Conservation (phyloP, 371 early-diverging fungal species). For the Choanephora cucurbitarum region DNA sequence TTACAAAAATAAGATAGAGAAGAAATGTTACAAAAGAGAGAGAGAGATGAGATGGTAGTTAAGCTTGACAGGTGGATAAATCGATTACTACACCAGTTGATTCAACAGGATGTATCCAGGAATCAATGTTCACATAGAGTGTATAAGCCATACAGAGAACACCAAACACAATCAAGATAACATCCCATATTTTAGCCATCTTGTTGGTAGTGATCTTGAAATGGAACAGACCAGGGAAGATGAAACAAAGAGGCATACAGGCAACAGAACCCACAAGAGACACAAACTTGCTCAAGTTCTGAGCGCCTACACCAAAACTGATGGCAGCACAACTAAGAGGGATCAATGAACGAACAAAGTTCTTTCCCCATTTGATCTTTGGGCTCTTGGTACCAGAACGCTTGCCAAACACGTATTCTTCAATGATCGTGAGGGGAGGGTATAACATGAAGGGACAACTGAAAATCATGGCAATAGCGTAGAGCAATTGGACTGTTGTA, state of each 20-base stretch:
- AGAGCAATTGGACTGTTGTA: slow-evolving; percentile 66
- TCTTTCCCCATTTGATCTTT: slow-evolving; percentile 70
- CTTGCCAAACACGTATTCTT: slow-evolving; percentile 48
- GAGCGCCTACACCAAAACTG: slow-evolving; percentile 64
- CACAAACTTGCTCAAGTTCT: slow-evolving; percentile 72
- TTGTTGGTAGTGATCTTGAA: slow-evolving; percentile 46
- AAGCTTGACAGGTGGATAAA: not conserved
- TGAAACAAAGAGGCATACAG: slow-evolving; percentile 46
- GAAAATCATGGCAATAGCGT: slow-evolving; percentile 78
- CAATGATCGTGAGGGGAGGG: slow-evolving; percentile 73
- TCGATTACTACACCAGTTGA: not conserved
- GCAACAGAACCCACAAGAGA: slow-evolving; percentile 53
- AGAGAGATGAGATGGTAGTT: not conserved
- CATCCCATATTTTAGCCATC: slow-evolving; percentile 38
- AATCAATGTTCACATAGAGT: slow-evolving; percentile 33
- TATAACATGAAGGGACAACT: slow-evolving; percentile 79
- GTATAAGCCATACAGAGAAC: slow-evolving; percentile 50
- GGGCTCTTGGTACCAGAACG: slow-evolving; percentile 31
- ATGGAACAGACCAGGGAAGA: slow-evolving; percentile 66
- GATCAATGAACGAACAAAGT: slow-evolving; percentile 54
- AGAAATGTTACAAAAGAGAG: too few species aligned
- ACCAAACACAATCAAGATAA: slow-evolving; percentile 55
- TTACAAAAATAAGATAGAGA: too few species aligned
- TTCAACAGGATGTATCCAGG: slow-evolving; percentile 36
- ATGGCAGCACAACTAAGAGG: slow-evolving; percentile 57